Evolutionary conservation across 768 basidiomycete species (phyloP).

Genomic region (Hygrocybe punicea): DNA sequence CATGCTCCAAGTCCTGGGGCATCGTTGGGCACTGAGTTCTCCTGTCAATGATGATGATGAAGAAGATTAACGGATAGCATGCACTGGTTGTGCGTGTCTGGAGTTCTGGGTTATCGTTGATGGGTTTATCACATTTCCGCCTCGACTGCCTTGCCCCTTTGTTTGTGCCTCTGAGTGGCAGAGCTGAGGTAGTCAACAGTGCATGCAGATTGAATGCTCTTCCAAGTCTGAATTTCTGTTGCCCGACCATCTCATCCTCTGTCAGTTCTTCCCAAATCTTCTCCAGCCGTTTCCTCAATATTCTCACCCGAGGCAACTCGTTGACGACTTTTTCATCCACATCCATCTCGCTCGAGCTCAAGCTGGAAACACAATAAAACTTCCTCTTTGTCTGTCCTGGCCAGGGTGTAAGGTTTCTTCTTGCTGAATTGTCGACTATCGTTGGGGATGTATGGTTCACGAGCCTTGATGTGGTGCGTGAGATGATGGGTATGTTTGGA

Average conservation of each 20-base stretch:
- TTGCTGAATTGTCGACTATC: constrained; percentile 13
- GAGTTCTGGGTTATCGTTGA: constrained; percentile 13
- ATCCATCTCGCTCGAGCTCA: constrained; percentile 36
- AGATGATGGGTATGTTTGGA: constrained; percentile 39
- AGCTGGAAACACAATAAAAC: constrained; percentile 11
- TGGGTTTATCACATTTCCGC: too few relatives aligned
- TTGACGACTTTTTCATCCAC: constrained; percentile 51
- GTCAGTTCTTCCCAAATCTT: constrained; percentile 33
- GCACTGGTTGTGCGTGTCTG: constrained; percentile 36
- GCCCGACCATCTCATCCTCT: constrained; percentile 32
- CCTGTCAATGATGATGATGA: constrained; percentile 38
- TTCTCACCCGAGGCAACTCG: constrained; percentile 24
- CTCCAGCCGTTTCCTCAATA: constrained; percentile 18
- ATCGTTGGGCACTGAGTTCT: constrained; percentile 41
- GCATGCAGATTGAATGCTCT: too few relatives aligned
- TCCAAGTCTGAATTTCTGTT: constrained; percentile 23
- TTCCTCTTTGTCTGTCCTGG: constrained; percentile 13
- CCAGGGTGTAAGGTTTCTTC: constrained; percentile 15
- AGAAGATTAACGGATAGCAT: too few relatives aligned
- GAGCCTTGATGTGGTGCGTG: constrained; percentile 20
- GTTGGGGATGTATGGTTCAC: constrained; percentile 4
- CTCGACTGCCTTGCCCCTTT: too few relatives aligned
- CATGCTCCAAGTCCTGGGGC: constrained; percentile 26
- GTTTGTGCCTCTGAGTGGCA: too few relatives aligned
- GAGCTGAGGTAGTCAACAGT: too few relatives aligned